Base-by-base conservation (phyloP, 306 rosid species). In the Rosa chinensis region DNA sequence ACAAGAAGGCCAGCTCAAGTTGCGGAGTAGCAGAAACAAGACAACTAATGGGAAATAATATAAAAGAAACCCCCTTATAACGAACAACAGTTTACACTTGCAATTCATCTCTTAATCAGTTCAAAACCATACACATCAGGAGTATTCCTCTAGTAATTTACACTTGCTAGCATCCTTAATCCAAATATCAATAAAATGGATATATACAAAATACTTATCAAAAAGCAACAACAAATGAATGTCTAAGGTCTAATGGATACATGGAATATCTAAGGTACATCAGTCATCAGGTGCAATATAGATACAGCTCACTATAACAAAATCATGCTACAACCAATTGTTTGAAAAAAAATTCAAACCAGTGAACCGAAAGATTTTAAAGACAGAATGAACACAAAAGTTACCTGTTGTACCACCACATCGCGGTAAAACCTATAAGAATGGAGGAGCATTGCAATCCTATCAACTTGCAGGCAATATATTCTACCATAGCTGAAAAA, bases 371-470 rank as follows among this genome's bases (percentile, higher is more conserved):
- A 62, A 18, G 13, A 64, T 45, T 63, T 5, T 62, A 61, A 47
- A 45, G 35, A 18, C 78, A 58, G 45, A 32, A 61, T 47, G 72
- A 63, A 47, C n/a, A 63, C 35, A 76, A 79, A 83, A 56, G 53
- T 79, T 82, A 93, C 99, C 99, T 95, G 99, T 80, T 91, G 98
- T 80, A 95, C 93, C 79, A 95, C 97, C 44, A 97, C 99, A 82
- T 95, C 99, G 72, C 99, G 96, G 82, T 93, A 95, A 78, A 95
- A 92, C 83, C 99, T 86, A 84, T 93, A 95, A 0, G 83, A 87
- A 85, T 91, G 98, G 81, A 95, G 99, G 75, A 95, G 90, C 98
- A 91, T 95, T 56, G 99, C 97, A 80, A 90, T 87, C 88, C 96
- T 90, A 86, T 95, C 99, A 73, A 95, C 90, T 82, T 93, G 99